Evolutionary conservation across 225 moss, liverwort and hornwort species (phyloP).

Genomic region (Climacium dendroides): DNA sequence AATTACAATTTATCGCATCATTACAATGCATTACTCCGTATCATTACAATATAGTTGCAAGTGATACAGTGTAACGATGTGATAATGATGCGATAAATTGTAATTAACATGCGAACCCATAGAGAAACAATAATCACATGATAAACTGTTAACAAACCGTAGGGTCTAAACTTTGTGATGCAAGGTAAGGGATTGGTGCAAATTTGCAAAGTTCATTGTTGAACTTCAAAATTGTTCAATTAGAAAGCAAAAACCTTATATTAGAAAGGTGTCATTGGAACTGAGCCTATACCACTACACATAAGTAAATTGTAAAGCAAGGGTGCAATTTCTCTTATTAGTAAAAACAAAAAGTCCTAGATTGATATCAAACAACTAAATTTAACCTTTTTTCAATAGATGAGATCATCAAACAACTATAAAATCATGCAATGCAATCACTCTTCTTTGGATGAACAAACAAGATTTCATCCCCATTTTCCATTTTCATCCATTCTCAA

Average conservation of each 20-base stretch:
- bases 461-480: not conserved
- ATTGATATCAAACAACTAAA: not conserved
- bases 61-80: too few species aligned
- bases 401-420: not conserved
- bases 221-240: not conserved
- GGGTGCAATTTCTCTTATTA: not conserved
- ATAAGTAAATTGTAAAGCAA: fast-evolving
- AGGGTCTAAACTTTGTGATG: too few species aligned
- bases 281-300: fast-evolving
- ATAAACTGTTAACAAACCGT: too few species aligned
- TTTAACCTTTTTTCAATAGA: not conserved
- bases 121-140: too few species aligned
- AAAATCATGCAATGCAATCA: not conserved
- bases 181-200: too few species aligned
- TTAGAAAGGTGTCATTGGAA: too few species aligned
- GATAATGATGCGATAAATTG: too few species aligned
- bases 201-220: not conserved
- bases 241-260: not conserved
- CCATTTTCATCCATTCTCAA: fast-evolving
- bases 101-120: too few species aligned
- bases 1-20: too few species aligned
- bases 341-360: not conserved
- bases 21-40: too few species aligned
- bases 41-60: too few species aligned
- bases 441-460: not conserved